These are phyloP conservation scores for Musa troglodytarum DNA, from an alignment of 176 grass and related monocot species.

Conservation along the genomic window DNA sequence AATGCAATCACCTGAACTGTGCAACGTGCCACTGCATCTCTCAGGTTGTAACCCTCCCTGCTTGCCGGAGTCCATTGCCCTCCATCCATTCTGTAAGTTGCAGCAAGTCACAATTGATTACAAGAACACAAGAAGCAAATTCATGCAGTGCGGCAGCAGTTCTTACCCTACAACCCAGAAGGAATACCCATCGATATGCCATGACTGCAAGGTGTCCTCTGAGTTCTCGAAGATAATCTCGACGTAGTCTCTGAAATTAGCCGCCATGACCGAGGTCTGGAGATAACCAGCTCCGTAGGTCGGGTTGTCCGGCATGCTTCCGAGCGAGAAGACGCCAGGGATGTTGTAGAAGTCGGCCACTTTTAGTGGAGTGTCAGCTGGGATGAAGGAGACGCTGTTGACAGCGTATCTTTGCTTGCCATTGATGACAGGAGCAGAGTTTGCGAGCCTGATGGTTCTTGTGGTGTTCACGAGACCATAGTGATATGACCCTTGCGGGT, in stretches of 20 bases:
- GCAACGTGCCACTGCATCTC: slow-evolving; percentile 68
- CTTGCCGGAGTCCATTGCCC: slow-evolving; percentile 69
- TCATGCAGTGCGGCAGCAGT: neutral
- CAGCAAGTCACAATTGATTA: neutral
- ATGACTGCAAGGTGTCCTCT: slow-evolving; percentile 64
- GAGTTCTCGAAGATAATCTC: slow-evolving; percentile 76
- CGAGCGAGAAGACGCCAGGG: slow-evolving; percentile 53
- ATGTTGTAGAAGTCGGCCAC: slow-evolving; percentile 93
- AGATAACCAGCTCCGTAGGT: slow-evolving; percentile 51
- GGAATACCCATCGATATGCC: slow-evolving; percentile 90
- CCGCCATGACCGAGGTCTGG: slow-evolving; percentile 73
- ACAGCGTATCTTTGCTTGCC: slow-evolving; percentile 87
- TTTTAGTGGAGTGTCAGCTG: slow-evolving; percentile 78
- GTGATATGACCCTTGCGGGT: slow-evolving; percentile 95
- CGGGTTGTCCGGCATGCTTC: slow-evolving; percentile 65
- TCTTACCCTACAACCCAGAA: slow-evolving; percentile 82
- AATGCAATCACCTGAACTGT: slow-evolving; percentile 57
- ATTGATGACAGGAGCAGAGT: slow-evolving; percentile 52
- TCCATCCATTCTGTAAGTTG: slow-evolving; percentile 61
- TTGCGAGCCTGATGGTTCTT: slow-evolving; percentile 68
- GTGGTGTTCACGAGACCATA: slow-evolving; percentile 88
- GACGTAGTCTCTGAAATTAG: slow-evolving; percentile 77
- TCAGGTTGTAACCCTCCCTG: slow-evolving; percentile 62
- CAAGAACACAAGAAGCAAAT: neutral
- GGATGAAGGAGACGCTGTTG: slow-evolving; percentile 72